A percentile compares a stretch with the other conserved stretches of the same genome.
phyloP scores from a whole-genome alignment of 441 rosid species.

The Aleurites moluccanus region DNA sequence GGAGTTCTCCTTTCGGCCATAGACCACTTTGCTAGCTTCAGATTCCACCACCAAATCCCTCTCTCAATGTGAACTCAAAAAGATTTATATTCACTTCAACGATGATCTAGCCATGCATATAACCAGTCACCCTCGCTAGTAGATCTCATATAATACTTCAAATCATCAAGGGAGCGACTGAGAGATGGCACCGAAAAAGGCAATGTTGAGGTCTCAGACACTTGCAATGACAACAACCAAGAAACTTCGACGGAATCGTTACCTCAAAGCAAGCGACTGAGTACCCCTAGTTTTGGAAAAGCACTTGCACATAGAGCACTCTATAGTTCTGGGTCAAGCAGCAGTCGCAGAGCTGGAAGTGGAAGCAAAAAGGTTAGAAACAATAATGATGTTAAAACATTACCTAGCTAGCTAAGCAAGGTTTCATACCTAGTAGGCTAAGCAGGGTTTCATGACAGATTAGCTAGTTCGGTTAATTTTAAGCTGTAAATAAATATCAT shows the following conservation, averaged over 20 bases:
- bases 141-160: neutral
- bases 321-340: conserved; percentile 26
- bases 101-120: neutral
- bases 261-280: conserved; percentile 12
- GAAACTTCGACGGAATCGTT: conserved; percentile 18
- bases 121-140: conserved; percentile 5
- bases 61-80: conserved; percentile 17
- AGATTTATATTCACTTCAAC: conserved; percentile 3
- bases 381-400: conserved; percentile 29
- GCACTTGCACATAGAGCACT: conserved; percentile 58
- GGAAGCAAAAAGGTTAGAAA: conserved; percentile 38
- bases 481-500: neutral
- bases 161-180: neutral
- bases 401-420: conserved; percentile 53
- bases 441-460: conserved; percentile 43
- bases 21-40: conserved; percentile 23
- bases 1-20: conserved; percentile 22
- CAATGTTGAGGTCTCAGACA: conserved; percentile 22
- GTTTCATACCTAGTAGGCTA: conserved; percentile 48
- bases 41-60: conserved; percentile 26
- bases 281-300: conserved; percentile 41
- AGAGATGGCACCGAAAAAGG: conserved; percentile 43
- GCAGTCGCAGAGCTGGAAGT: conserved; percentile 36
- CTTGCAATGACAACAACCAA: conserved; percentile 16
- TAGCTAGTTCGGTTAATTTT: neutral